Evolutionary conservation across 768 basidiomycete genomes (phyloP), one percentile per base, ranked within the genome.

Genomic region (Mrakia blollopis): DNA sequence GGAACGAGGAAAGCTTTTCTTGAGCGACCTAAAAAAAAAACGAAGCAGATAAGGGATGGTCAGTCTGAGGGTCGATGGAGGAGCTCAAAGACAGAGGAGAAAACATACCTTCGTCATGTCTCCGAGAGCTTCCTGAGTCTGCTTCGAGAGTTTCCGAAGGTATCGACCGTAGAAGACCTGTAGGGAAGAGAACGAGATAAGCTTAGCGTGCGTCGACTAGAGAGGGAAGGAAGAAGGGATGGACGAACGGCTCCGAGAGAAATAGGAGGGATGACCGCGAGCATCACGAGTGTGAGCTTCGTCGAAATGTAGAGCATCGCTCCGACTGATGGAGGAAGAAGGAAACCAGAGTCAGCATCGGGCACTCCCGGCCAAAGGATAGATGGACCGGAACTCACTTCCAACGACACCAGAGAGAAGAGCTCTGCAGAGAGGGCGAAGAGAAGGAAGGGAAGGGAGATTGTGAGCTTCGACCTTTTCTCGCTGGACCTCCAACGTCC

Each of bases 131-230:
- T 94, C 94, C 83, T 99, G 96, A 9, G 96, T 95, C 81, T 90
- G 86, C 80, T 92, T 93, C 10, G 93, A 93, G 4, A 99, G 88
- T 78, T 90, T 91, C 82, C 94, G 93, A 73, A 99, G 85, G 84
- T 98, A 99, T 18, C 94, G 89, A 79, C 96, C 95, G 81, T 99
- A 99, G 83, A 94, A 92, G 18, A 98, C 92, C 92, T 96, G 79
- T 7, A 35, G 11, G 23, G 14, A 63, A 28, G 3, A 13, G 7
- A 35, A 35, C 61, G 25, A 7, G 9, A 10, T 37, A 3, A 37
- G 16, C 14, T 32, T 3, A 50, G 47, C 14, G 4, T 50, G 47
- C 14, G 9, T 50, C 18, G 47, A 37, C 8, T 37, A 2, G 5
- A 25, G n/a, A 25, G 23, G 28, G 39, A 39, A 39, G 39, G 23